Evolutionary conservation across 257 asterid species (phyloP).

Genomic region (Solanum chilense): DNA sequence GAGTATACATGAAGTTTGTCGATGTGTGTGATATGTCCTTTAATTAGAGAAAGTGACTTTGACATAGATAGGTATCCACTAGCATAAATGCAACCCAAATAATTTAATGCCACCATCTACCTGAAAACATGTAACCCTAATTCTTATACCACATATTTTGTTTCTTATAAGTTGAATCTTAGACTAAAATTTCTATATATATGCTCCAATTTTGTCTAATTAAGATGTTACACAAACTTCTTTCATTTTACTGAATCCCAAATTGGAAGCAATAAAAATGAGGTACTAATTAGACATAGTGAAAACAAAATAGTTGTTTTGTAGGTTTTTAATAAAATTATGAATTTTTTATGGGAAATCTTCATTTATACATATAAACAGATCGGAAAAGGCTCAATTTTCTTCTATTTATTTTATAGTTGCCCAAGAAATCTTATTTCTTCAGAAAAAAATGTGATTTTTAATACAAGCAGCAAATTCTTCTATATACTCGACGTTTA

Average conservation of each 20-base stretch:
- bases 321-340: background rate
- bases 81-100: background rate
- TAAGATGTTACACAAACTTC: background rate
- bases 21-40: background rate
- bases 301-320: background rate
- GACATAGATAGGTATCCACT: background rate
- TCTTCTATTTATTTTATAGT: background rate
- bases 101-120: background rate
- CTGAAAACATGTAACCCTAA: background rate
- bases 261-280: background rate
- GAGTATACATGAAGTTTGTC: background rate
- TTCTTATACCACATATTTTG: background rate
- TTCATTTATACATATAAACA: background rate
- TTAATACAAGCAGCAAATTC: background rate
- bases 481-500: background rate
- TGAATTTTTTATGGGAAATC: too few species aligned
- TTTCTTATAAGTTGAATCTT: background rate
- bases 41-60: background rate
- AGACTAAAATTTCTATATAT: background rate
- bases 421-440: background rate
- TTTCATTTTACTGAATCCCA: background rate
- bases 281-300: background rate
- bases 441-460: background rate
- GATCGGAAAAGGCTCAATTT: background rate
- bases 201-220: background rate